These are phyloP conservation scores for Penicillium sp. DNA, from an alignment of 2,329 filamentous ascomycete species.

Conservation along the genomic window DNA sequence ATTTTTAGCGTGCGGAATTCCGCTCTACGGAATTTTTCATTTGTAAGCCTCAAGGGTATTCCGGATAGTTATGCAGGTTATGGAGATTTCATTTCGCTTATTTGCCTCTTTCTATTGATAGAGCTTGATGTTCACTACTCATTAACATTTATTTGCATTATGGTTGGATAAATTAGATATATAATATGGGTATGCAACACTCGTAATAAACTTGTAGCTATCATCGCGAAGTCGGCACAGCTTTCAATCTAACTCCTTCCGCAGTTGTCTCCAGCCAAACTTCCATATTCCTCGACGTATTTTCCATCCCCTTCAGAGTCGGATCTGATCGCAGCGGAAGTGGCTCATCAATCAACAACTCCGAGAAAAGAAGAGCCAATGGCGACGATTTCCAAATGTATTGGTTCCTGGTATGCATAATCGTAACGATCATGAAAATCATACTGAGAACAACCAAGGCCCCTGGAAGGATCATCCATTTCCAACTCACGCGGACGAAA, in stretches of 20 bases:
- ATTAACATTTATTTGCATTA: no score
- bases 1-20: background rate
- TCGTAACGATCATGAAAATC: slow-evolving; percentile 50
- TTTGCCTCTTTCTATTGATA: no score
- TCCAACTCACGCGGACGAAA: slow-evolving; percentile 24
- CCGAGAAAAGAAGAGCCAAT: slow-evolving; percentile 24
- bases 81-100: no score
- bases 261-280: slow-evolving; percentile 22
- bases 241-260: slow-evolving; percentile 19
- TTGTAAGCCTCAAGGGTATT: no score
- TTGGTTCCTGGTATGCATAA: slow-evolving; percentile 24
- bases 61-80: no score
- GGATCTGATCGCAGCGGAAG: slow-evolving; percentile 12
- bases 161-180: background rate
- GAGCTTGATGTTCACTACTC: no score
- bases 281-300: slow-evolving; percentile 22
- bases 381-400: slow-evolving; percentile 30
- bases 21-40: background rate
- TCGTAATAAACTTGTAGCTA: no score
- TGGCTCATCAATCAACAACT: slow-evolving; percentile 17
- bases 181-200: background rate
- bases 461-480: slow-evolving; percentile 23
- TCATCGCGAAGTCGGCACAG: slow-evolving; percentile 3
- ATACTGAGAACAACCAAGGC: slow-evolving; percentile 46
- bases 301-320: slow-evolving; percentile 23